Conservation (phyloP, 192 early-diverging fungal species). For the Coemansia sp. region DNA sequence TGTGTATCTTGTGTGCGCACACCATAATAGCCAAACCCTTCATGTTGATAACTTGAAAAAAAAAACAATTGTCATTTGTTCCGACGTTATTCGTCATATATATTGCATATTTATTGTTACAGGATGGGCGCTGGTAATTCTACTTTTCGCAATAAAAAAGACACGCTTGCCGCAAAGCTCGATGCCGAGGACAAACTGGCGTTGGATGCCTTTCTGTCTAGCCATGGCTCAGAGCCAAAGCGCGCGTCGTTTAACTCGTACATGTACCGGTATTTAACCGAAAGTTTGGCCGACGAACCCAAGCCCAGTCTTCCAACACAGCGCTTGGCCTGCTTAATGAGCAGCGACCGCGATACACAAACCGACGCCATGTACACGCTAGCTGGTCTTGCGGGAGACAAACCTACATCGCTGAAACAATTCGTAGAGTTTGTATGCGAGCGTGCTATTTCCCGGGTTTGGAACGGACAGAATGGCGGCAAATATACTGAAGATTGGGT, state of each 20-base stretch:
- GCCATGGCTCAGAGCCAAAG: not conserved
- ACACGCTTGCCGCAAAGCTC: not conserved
- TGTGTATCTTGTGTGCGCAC: not conserved
- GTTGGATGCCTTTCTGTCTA: conserved; percentile 1
- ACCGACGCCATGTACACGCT: conserved; percentile 4
- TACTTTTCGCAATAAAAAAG: not conserved
- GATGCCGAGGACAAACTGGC: not conserved
- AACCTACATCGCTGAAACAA: not conserved
- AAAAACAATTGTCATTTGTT: not conserved
- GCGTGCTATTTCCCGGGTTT: conserved; percentile 9
- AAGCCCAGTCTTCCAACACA: not conserved
- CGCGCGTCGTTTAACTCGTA: not conserved
- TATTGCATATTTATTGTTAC: not conserved
- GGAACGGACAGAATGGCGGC: not conserved
- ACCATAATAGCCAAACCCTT: not conserved
- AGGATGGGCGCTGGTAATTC: not conserved
- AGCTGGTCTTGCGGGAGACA: not conserved
- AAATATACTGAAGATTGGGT: not conserved
- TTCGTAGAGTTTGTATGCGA: conserved; percentile 12
- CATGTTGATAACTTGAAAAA: not conserved
- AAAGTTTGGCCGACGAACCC: not conserved
- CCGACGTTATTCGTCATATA: too few species aligned
- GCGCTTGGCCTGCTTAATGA: conserved; percentile 5
- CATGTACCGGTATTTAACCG: conserved; percentile 7
- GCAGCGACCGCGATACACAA: conserved; percentile 11